phyloP scores from a whole-genome alignment of 1,284 basidiomycete genomes.

The Agroathelia rolfsii region DNA sequence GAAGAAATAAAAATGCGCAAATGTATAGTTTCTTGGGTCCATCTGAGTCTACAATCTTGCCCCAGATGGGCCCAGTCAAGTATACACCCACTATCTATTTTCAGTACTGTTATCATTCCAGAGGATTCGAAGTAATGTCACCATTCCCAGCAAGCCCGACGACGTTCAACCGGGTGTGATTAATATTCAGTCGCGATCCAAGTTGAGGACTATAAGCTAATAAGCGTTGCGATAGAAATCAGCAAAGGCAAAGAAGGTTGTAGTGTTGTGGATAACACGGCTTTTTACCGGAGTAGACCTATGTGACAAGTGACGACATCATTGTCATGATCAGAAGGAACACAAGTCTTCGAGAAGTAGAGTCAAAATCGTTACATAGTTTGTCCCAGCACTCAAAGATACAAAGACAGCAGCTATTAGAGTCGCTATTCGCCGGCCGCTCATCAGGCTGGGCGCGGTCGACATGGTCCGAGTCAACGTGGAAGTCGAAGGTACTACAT shows the following conservation, averaged over 20 bases:
- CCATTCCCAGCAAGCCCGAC: slow-evolving; percentile 63
- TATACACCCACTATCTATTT: slow-evolving; percentile 44
- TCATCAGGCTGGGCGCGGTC: slow-evolving; percentile 28
- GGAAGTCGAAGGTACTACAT: no score
- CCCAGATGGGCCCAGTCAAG: slow-evolving; percentile 55
- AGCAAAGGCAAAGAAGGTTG: slow-evolving; percentile 3
- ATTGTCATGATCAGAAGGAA: not conserved
- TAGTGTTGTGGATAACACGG: slow-evolving; percentile 11
- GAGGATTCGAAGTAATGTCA: slow-evolving; percentile 16
- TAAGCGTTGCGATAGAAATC: slow-evolving; percentile 7
- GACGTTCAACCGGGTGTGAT: slow-evolving; percentile 69
- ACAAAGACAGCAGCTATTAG: slow-evolving; percentile 48
- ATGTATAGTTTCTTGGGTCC: slow-evolving; percentile 48
- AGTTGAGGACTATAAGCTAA: slow-evolving; percentile 77
- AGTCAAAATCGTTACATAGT: no score
- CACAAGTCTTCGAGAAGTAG: no score
- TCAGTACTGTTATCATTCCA: slow-evolving; percentile 7
- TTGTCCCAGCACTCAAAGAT: slow-evolving; percentile 55
- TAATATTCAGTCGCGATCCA: slow-evolving; percentile 55
- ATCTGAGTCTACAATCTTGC: slow-evolving; percentile 52
- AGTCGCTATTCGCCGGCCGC: slow-evolving; percentile 31
- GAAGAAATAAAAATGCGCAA: slow-evolving; percentile 38
- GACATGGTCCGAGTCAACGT: no score
- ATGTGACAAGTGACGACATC: slow-evolving; percentile 5
- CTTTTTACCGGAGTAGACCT: slow-evolving; percentile 47